phyloP scores from a whole-genome alignment of 108 stramenopile genomes.

The Seminavis robusta region DNA sequence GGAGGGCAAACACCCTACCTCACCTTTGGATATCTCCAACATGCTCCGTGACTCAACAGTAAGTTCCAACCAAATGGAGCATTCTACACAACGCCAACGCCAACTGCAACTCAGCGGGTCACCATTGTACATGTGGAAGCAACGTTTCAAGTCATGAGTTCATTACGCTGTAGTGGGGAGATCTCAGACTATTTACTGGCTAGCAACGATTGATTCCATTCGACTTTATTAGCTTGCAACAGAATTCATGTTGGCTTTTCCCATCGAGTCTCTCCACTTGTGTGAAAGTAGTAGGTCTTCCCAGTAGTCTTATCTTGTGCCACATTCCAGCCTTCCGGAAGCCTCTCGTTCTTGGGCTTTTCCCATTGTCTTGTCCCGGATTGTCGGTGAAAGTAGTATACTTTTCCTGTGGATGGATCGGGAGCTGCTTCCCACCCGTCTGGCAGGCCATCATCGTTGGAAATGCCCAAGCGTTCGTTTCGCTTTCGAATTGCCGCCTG shows the following conservation, averaged over 20 bases:
- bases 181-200: no score
- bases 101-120: no score
- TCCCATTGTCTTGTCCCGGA: slow-evolving; percentile 60
- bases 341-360: slow-evolving; percentile 30
- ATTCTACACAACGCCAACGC: no score
- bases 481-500: slow-evolving; percentile 40
- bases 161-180: no score
- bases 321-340: slow-evolving; percentile 72
- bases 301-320: slow-evolving; percentile 47
- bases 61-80: no score
- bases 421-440: slow-evolving; percentile 52
- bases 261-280: slow-evolving; percentile 70
- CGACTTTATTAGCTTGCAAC: no score
- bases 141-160: no score
- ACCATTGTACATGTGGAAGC: no score
- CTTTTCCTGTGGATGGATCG: slow-evolving; percentile 65
- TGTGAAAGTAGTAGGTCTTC: slow-evolving; percentile 69
- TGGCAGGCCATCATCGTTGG: slow-evolving; percentile 22
- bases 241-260: slow-evolving; percentile 38
- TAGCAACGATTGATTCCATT: no score
- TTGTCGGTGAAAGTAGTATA: slow-evolving; percentile 66
- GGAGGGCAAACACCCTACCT: no score
- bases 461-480: slow-evolving; percentile 31
- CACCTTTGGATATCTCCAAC: no score
- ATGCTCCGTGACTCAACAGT: no score